These are phyloP conservation scores for Epichloe festucae DNA, from an alignment of 2,329 filamentous ascomycete species.

Conservation along the genomic window DNA sequence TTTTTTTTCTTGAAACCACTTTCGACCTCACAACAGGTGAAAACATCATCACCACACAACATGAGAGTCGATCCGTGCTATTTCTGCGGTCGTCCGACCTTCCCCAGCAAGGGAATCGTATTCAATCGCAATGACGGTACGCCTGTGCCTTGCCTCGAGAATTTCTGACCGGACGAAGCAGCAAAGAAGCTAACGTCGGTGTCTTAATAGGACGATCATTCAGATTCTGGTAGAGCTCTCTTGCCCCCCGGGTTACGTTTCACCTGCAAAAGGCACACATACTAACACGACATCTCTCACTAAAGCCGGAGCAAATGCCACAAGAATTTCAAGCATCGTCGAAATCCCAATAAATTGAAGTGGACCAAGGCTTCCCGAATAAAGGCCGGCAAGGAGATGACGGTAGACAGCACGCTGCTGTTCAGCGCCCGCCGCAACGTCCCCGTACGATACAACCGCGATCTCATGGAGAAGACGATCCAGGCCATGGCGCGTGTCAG, in stretches of 20 bases:
- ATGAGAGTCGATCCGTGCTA: slow-evolving; percentile 29
- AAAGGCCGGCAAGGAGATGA: slow-evolving; percentile 69
- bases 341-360: slow-evolving; percentile 90
- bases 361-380: slow-evolving; percentile 94
- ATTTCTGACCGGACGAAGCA: background rate
- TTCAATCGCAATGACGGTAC: slow-evolving; percentile 37
- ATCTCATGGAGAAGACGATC: slow-evolving; percentile 75
- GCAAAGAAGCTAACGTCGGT: background rate
- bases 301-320: slow-evolving; percentile 35
- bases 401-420: slow-evolving; percentile 84
- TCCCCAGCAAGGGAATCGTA: slow-evolving; percentile 42
- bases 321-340: slow-evolving; percentile 89
- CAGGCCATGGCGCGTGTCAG: slow-evolving; percentile 82
- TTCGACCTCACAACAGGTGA: background rate
- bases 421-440: slow-evolving; percentile 90
- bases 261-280: no score
- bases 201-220: slow-evolving; percentile 30
- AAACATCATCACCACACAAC: slow-evolving; percentile 12
- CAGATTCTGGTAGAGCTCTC: slow-evolving; percentile 35
- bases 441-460: slow-evolving; percentile 89
- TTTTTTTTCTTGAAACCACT: background rate
- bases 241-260: background rate
- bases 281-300: background rate
- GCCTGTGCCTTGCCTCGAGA: slow-evolving; percentile 2
- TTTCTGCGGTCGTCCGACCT: slow-evolving; percentile 36